Percentiles rank a stretch among this genome's conserved stretches.
Conservation (phyloP, 2,329 filamentous ascomycete species). For the Phoma sp. region DNA sequence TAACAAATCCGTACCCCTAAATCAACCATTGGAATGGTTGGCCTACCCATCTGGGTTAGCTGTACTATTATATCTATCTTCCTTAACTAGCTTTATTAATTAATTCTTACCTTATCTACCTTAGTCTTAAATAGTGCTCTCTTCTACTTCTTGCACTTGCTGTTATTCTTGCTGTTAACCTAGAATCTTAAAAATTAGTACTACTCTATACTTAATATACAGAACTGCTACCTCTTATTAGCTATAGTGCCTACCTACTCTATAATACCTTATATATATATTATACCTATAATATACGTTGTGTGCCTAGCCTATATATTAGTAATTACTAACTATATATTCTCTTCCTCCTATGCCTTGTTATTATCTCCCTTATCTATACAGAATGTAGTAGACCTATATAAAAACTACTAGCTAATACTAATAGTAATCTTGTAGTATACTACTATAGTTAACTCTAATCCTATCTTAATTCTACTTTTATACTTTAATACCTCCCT, state of each 20-base stretch:
- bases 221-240: no score
- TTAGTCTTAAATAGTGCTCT: neutral
- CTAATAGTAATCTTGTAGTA: no score
- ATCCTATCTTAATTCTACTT: constrained; percentile 13
- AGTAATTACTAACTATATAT: constrained; percentile 5
- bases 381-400: constrained; percentile 12
- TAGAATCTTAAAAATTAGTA: neutral
- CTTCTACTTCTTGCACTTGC: neutral
- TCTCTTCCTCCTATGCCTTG: constrained; percentile 11
- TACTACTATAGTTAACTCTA: constrained; percentile 14
- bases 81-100: neutral
- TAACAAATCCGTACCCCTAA: no score
- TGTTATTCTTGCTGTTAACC: neutral
- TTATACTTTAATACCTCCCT: constrained; percentile 20
- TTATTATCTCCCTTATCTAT: constrained; percentile 22
- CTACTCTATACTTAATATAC: no score
- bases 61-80: constrained; percentile 17
- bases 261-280: no score
- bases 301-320: constrained; percentile 20
- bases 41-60: no score
- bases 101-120: no score
- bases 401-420: constrained; percentile 26
- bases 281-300: no score
- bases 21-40: no score
- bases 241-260: no score